phyloP scores from a whole-genome alignment of 805 yeast genomes.

The Candida berthetii region DNA sequence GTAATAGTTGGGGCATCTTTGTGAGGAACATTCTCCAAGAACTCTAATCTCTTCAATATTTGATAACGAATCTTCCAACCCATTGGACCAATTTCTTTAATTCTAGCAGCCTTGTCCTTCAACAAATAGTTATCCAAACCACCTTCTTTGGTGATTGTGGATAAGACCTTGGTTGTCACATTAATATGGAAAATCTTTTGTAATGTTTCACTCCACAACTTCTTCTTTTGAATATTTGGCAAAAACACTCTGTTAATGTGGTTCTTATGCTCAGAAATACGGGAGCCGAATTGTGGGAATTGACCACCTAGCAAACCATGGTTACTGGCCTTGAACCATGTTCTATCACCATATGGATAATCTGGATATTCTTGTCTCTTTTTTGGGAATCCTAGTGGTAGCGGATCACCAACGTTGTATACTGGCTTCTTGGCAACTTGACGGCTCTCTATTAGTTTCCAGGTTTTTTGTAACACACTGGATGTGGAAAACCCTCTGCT shows the following conservation, averaged over 20 bases:
- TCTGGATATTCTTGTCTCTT: conserved; percentile 45
- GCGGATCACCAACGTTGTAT: conserved; percentile 48
- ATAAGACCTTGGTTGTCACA: conserved; percentile 74
- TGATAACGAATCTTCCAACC: conserved; percentile 90
- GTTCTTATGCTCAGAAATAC: conserved; percentile 66
- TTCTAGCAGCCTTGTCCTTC: conserved; percentile 83
- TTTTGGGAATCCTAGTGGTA: conserved; percentile 40
- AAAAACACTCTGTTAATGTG: conserved; percentile 75
- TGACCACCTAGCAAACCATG: conserved; percentile 90
- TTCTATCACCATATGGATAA: conserved; percentile 76
- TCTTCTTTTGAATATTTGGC: conserved; percentile 74
- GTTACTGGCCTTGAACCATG: conserved; percentile 76
- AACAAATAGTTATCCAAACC: conserved; percentile 86
- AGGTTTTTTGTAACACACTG: conserved; percentile 19
- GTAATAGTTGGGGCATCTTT: conserved; percentile 27
- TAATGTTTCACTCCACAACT: conserved; percentile 81
- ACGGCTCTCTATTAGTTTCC: conserved; percentile 43
- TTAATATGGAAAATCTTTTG: conserved; percentile 44
- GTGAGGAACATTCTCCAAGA: conserved; percentile 32
- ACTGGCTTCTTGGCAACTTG: conserved; percentile 35
- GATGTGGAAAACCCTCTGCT: not conserved
- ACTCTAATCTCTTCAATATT: conserved; percentile 44
- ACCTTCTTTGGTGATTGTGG: conserved; percentile 88
- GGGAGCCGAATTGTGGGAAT: conserved; percentile 69
- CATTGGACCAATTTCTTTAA: conserved; percentile 85